A percentile compares a stretch with the other conserved stretches of the same genome.
phyloP scores from a whole-genome alignment of 1,139 yeast species.

The Arxiozyma slooffiae region DNA sequence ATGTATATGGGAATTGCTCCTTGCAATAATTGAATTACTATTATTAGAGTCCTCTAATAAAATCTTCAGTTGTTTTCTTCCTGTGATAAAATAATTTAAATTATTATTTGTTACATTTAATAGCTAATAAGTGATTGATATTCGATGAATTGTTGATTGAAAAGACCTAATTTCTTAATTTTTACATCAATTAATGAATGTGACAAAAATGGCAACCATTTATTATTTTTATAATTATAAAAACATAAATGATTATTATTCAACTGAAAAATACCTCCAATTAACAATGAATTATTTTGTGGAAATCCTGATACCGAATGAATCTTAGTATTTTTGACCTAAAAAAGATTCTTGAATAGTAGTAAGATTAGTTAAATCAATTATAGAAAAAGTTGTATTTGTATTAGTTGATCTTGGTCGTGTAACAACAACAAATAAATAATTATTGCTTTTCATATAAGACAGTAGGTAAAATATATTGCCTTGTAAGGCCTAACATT shows the following conservation, averaged over 20 bases:
- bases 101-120: conserved; percentile 12
- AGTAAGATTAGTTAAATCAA: conserved; percentile 18
- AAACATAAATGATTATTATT: conserved; percentile 49
- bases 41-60: conserved; percentile 8
- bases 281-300: conserved; percentile 43
- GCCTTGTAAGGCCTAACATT: conserved; percentile 17
- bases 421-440: conserved; percentile 16
- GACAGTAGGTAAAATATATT: conserved; percentile 15
- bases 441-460: conserved; percentile 13
- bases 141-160: conserved; percentile 33
- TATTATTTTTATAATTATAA: conserved; percentile 46
- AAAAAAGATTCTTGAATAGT: conserved; percentile 9
- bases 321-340: conserved; percentile 27
- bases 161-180: conserved; percentile 47
- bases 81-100: neutral
- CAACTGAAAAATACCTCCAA: conserved; percentile 61
- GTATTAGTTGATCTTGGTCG: neutral
- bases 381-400: conserved; percentile 9
- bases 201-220: conserved; percentile 42
- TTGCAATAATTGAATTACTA: conserved; percentile 11
- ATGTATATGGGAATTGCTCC: conserved; percentile 15
- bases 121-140: conserved; percentile 13
- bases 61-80: neutral
- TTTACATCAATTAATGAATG: conserved; percentile 40
- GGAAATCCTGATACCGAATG: conserved; percentile 48